phyloP scores from a whole-genome alignment of 331 rosid genomes.

The Quercus tomentella region DNA sequence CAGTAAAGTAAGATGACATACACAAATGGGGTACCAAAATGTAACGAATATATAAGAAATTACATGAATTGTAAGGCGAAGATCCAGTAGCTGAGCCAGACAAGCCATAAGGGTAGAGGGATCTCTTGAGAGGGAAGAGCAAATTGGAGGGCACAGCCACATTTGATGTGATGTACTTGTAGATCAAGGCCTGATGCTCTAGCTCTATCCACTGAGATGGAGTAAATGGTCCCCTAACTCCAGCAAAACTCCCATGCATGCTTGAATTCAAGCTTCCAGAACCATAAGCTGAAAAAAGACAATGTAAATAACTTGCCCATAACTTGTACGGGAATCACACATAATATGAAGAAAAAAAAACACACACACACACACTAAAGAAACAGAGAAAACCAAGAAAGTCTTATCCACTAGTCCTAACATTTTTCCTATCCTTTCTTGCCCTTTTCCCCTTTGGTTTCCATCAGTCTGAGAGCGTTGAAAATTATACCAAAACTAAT shows the following conservation, averaged over 20 bases:
- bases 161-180: constrained; percentile 73
- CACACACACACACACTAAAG: background rate
- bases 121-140: constrained; percentile 67
- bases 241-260: constrained; percentile 49
- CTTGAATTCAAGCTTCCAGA: constrained; percentile 41
- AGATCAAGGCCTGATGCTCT: constrained; percentile 91
- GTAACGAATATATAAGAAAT: background rate
- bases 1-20: background rate
- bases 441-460: constrained; percentile 20
- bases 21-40: background rate
- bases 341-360: background rate
- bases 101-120: constrained; percentile 68
- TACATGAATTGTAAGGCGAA: constrained; percentile 69
- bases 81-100: constrained; percentile 45
- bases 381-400: background rate
- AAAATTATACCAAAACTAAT: constrained; percentile 15
- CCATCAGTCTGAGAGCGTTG: constrained; percentile 19
- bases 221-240: constrained; percentile 63
- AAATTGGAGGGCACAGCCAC: constrained; percentile 73
- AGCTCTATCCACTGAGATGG: constrained; percentile 94
- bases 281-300: constrained; percentile 39
- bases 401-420: constrained; percentile 9
- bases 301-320: background rate
- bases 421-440: background rate
- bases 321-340: background rate